Base-by-base conservation (phyloP, 495 filamentous ascomycete species). In the Daldinia vernicosa region DNA sequence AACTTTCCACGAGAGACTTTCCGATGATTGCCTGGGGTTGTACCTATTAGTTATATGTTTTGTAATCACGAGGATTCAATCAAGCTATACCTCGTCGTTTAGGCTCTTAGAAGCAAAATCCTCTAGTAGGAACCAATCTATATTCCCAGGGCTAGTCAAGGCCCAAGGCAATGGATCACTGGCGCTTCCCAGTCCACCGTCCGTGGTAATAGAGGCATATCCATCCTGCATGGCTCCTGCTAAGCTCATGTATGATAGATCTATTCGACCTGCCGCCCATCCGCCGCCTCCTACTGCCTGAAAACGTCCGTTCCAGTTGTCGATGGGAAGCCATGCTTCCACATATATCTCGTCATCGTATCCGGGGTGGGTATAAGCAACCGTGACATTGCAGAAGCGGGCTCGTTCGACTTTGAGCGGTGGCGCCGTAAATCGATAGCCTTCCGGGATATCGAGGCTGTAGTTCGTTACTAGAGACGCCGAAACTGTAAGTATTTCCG, bases 261-360 rank as follows among this genome's bases (percentile, higher is more conserved):
- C 28, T 17, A 53, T 62, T 0, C 63, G 52, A 3, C 81, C 80
- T 11, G 81, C 79, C 9, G 59, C 59, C 32, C 67, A 88, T 4
- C 81, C 84, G 4, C 77, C 82, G 0, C 86, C 84, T 6, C 86
- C 84, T 14, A 83, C 39, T 11, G 73, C 79, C 47, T 80, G 74
- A 19, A 85, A 70, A 3, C 81, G 70, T 2, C 71, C 77, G 54
- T 85, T 85, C 84, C 83, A 85, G 7, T 33, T 54, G 2, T 76
- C 56, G 4, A 77, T 47, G 0, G 83, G 84, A 0, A 86, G 76
- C 74, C 78, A 80, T 6, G 81, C 63, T 28, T 78, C 65, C 12
- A 78, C 78, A 22, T 66, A 60, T n/a, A 85, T 69, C 4, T 22
- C 67, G 58, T 85, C 80, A 30, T 78, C 60, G 43, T 75, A 62